Evolutionary conservation across 345 rosid genomes (phyloP).

Genomic region (Eucalyptus erythrocorys): DNA sequence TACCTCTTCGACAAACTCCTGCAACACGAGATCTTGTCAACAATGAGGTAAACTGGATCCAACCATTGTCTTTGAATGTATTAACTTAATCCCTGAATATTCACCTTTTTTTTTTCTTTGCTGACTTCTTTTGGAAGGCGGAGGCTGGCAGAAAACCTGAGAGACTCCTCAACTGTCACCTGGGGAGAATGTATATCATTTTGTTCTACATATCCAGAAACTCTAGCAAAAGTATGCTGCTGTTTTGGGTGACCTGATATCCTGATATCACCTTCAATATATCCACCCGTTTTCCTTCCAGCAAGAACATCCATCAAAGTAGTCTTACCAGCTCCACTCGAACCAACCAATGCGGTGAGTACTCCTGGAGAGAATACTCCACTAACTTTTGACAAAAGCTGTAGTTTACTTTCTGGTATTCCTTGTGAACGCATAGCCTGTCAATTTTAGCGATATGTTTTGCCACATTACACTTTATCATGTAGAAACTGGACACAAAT

Average conservation of each 20-base stretch:
- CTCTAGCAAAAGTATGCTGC: slow-evolving; percentile 78
- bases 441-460: not conserved
- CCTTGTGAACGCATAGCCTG: slow-evolving; percentile 77
- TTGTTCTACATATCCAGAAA: slow-evolving; percentile 96
- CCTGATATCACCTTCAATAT: slow-evolving; percentile 72
- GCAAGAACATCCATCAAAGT: slow-evolving; percentile 97
- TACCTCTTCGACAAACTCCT: slow-evolving; percentile 96
- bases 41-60: not conserved
- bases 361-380: slow-evolving; percentile 96
- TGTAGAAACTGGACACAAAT: not conserved
- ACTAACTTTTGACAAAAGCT: slow-evolving; percentile 63
- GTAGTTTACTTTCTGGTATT: slow-evolving; percentile 56
- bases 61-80: not conserved
- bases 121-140: slow-evolving; percentile 75
- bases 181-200: slow-evolving; percentile 97
- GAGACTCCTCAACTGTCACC: slow-evolving; percentile 88
- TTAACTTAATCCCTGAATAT: not conserved
- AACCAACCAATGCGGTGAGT: slow-evolving; percentile 91
- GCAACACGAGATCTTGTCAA: slow-evolving; percentile 2
- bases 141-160: slow-evolving; percentile 72
- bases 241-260: slow-evolving; percentile 75
- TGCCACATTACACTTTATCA: not conserved
- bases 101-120: slow-evolving; percentile 48
- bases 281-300: slow-evolving; percentile 94
- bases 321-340: slow-evolving; percentile 97